A percentile compares a stretch with the other conserved stretches of the same genome.
phyloP scores from a whole-genome alignment of 192 early-diverging fungal genomes.

The Phlyctochytrium bullatum region DNA sequence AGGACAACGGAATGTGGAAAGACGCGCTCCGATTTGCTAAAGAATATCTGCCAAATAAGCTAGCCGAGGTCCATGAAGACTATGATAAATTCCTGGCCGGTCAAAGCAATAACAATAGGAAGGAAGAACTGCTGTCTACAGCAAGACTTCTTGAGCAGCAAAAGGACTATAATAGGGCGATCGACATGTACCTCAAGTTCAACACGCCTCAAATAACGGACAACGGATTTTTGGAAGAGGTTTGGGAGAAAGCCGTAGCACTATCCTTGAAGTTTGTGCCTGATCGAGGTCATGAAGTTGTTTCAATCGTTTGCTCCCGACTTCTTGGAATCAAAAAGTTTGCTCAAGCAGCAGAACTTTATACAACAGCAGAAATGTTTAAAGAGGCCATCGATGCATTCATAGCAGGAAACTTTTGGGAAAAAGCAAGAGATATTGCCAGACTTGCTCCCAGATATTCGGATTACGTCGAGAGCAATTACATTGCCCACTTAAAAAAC shows the following conservation, averaged over 20 bases:
- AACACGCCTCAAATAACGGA: slow-evolving; percentile 42
- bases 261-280: slow-evolving; percentile 60
- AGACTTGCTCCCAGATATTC: slow-evolving; percentile 54
- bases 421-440: slow-evolving; percentile 50
- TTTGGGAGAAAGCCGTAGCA: slow-evolving; percentile 58
- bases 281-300: slow-evolving; percentile 49
- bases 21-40: slow-evolving; percentile 61
- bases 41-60: slow-evolving; percentile 53
- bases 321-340: slow-evolving; percentile 48
- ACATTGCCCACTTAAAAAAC: slow-evolving; percentile 54
- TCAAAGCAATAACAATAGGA: slow-evolving; percentile 37
- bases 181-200: slow-evolving; percentile 63
- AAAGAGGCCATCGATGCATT: slow-evolving; percentile 63
- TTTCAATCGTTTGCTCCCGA: slow-evolving; percentile 41
- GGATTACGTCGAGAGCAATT: slow-evolving; percentile 56
- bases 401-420: slow-evolving; percentile 48
- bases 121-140: slow-evolving; percentile 54
- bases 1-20: slow-evolving; percentile 58
- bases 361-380: slow-evolving; percentile 48
- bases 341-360: slow-evolving; percentile 55
- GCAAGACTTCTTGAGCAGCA: slow-evolving; percentile 56
- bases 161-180: slow-evolving; percentile 53
- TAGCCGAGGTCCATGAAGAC: slow-evolving; percentile 53
- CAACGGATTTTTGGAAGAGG: slow-evolving; percentile 43
- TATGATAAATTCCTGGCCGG: slow-evolving; percentile 47